These are phyloP conservation scores for Pyrus communis DNA, from an alignment of 306 rosid species.

Conservation along the genomic window DNA sequence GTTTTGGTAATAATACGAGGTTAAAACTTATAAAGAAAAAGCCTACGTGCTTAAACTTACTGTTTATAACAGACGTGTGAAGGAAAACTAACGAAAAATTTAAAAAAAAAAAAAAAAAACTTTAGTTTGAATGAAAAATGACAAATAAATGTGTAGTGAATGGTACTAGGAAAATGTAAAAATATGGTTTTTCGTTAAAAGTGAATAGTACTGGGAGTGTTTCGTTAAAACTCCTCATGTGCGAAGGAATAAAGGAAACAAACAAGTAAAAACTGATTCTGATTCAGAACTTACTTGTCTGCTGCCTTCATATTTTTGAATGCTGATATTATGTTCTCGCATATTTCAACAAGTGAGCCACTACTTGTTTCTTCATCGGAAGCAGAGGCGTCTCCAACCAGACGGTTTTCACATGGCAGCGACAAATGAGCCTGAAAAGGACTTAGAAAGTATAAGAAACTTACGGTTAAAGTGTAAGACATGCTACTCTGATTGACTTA, in stretches of 20 bases:
- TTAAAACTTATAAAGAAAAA: not conserved
- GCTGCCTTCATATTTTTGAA: constrained; percentile 49
- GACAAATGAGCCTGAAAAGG: constrained; percentile 63
- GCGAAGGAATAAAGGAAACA: not conserved
- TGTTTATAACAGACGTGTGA: not conserved
- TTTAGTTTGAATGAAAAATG: no score
- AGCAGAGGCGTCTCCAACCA: constrained; percentile 15
- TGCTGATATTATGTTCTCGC: constrained; percentile 48
- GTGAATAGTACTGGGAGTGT: rapidly evolving
- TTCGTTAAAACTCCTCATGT: no score
- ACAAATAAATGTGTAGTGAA: no score
- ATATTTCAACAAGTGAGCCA: constrained; percentile 39
- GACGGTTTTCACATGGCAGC: constrained; percentile 24
- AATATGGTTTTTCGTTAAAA: no score
- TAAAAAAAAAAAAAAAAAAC: no score
- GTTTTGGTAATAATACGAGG: constrained; percentile 1
- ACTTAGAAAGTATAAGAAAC: not conserved
- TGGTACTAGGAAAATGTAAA: no score
- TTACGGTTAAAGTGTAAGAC: no score
- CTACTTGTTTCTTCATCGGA: constrained; percentile 21
- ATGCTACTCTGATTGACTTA: no score
- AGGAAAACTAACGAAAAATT: not conserved
- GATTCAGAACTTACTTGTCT: constrained; percentile 48
- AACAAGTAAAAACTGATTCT: not conserved
- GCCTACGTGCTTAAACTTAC: not conserved